Evolutionary conservation across 1,284 basidiomycete genomes (phyloP).

Genomic region (Thecaphora thlaspeos): DNA sequence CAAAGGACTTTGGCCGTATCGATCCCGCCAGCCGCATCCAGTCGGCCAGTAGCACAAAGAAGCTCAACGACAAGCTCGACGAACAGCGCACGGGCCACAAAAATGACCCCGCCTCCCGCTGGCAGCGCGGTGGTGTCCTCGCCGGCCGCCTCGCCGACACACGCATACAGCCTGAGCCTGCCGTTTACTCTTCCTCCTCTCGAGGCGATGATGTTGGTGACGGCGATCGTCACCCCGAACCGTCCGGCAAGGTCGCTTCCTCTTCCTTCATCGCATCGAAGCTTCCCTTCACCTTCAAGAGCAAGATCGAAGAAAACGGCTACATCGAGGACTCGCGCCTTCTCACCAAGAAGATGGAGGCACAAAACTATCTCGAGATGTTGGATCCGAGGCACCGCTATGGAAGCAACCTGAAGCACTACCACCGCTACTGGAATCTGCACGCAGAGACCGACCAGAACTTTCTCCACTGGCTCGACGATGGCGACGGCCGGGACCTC

Average conservation of each 20-base stretch:
- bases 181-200: constrained; percentile 4
- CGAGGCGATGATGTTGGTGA: not conserved
- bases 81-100: constrained; percentile 26
- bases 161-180: constrained; percentile 15
- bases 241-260: not conserved
- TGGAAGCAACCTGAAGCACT: constrained; percentile 43
- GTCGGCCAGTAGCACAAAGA: constrained; percentile 11
- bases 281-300: constrained; percentile 25
- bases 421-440: constrained; percentile 31
- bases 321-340: constrained; percentile 22
- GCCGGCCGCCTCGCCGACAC: constrained; percentile 21
- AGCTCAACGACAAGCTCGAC: constrained; percentile 18
- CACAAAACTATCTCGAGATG: constrained; percentile 40
- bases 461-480: constrained; percentile 66
- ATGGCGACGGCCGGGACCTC: constrained; percentile 68
- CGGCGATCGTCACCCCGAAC: not conserved
- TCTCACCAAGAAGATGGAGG: constrained; percentile 32
- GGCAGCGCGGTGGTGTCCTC: constrained; percentile 21
- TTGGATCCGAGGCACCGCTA: constrained; percentile 39
- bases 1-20: constrained; percentile 16
- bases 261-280: constrained; percentile 1
- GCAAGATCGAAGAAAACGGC: constrained; percentile 17
- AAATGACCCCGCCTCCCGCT: constrained; percentile 22
- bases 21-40: constrained; percentile 24
- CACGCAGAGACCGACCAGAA: constrained; percentile 34